Evolutionary conservation across 202 grass and related monocot species (phyloP).

Genomic region (Bolboschoenoplectus hybrid): DNA sequence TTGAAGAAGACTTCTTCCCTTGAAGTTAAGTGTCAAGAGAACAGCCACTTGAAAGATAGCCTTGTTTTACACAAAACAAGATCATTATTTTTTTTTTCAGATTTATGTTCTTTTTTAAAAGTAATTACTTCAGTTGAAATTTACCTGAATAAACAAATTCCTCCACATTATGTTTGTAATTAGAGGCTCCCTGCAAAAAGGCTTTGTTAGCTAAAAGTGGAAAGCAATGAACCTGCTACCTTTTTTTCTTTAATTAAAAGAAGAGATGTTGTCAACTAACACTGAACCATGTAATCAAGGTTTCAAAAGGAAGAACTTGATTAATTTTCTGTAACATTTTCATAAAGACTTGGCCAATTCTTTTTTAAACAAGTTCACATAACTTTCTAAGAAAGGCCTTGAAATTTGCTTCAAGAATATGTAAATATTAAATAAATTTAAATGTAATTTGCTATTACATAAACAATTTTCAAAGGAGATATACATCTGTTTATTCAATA

Average conservation of each 20-base stretch:
- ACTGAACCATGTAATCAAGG: background rate
- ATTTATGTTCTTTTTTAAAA: slow-evolving; percentile 6
- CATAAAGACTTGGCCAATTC: background rate
- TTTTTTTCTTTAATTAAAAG: background rate
- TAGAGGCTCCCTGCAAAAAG: slow-evolving; percentile 71
- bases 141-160: slow-evolving; percentile 92
- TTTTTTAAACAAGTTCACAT: background rate
- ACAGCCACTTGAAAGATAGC: slow-evolving; percentile 87
- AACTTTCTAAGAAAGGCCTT: background rate
- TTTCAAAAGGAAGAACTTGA: background rate
- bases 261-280: background rate
- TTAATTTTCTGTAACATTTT: background rate
- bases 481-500: background rate
- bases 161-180: slow-evolving; percentile 99
- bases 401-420: background rate
- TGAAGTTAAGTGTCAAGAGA: slow-evolving; percentile 85
- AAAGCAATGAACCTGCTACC: background rate
- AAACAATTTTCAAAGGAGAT: background rate
- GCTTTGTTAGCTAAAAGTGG: slow-evolving; percentile 5
- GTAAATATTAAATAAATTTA: background rate
- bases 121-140: background rate
- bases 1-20: slow-evolving; percentile 67
- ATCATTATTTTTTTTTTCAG: slow-evolving; percentile 4
- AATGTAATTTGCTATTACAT: background rate
- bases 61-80: slow-evolving; percentile 52